These are phyloP conservation scores for Lolium rigidum DNA, from an alignment of 176 grass and related monocot species.

Conservation along the genomic window DNA sequence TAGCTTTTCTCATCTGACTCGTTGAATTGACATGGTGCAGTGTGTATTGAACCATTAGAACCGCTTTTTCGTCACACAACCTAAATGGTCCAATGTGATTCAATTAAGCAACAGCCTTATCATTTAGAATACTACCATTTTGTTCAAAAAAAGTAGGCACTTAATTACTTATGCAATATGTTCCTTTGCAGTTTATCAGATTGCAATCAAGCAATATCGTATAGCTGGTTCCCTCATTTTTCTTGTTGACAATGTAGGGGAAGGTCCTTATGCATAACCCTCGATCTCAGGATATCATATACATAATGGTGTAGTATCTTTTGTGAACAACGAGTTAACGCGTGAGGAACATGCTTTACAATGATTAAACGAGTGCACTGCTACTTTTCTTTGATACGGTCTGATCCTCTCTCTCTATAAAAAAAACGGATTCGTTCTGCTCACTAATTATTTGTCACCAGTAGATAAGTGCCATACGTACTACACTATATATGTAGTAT, in stretches of 20 bases:
- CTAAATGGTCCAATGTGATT: not conserved
- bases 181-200: not conserved
- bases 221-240: not conserved
- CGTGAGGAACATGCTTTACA: conserved; percentile 25
- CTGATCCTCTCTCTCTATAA: not conserved
- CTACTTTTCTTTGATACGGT: not conserved
- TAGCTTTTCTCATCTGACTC: no score
- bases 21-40: not conserved
- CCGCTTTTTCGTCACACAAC: not conserved
- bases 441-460: not conserved
- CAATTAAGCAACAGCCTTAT: not conserved
- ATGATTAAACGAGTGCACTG: not conserved
- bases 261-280: not conserved
- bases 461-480: not conserved
- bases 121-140: not conserved
- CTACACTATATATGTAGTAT: not conserved
- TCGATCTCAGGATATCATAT: not conserved
- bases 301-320: not conserved
- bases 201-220: not conserved
- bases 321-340: conserved; percentile 19
- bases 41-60: not conserved
- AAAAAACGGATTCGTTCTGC: not conserved
- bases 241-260: not conserved
- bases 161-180: not conserved
- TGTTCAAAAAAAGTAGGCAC: not conserved